Conservation (phyloP, 1,284 basidiomycete genomes). For the Meira nashicola region DNA sequence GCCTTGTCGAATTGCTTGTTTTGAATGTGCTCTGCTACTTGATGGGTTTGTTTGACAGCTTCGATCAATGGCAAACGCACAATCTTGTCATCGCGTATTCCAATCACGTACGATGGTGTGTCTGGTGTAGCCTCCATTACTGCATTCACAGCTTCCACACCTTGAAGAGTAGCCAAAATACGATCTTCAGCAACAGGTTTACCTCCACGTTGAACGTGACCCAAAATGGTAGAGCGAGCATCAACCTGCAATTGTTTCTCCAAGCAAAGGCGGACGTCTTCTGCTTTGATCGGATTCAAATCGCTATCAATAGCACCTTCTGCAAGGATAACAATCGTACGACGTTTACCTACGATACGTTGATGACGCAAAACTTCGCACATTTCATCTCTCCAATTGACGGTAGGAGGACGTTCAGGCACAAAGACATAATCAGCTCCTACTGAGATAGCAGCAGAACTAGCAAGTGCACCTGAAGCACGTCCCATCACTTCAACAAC, state of each 20-base stretch:
- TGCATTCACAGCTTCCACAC: conserved; percentile 84
- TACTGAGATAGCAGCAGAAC: conserved; percentile 85
- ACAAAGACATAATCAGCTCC: conserved; percentile 98
- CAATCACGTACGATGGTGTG: conserved; percentile 96
- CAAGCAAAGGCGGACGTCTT: conserved; percentile 84
- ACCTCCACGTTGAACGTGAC: conserved; percentile 93
- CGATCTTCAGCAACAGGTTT: conserved; percentile 87
- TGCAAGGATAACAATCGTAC: conserved; percentile 95
- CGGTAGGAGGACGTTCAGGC: conserved; percentile 79
- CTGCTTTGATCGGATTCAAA: conserved; percentile 82
- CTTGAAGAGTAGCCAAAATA: conserved; percentile 88
- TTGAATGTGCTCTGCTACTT: conserved; percentile 75
- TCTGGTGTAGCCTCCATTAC: conserved; percentile 82
- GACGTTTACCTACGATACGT: conserved; percentile 85
- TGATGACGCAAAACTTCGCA: conserved; percentile 85
- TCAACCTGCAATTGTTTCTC: conserved; percentile 82
- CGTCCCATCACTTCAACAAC: conserved; percentile 98
- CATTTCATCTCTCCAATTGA: conserved; percentile 87
- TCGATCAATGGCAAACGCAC: conserved; percentile 84
- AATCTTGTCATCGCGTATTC: conserved; percentile 91
- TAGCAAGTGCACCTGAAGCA: conserved; percentile 94
- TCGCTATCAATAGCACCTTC: conserved; percentile 86
- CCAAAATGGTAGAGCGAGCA: conserved; percentile 94
- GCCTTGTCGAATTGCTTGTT: conserved; percentile 81
- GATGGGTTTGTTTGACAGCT: conserved; percentile 79